Conservation (phyloP, 305 asterid genomes). For the Rubia tinctorum region DNA sequence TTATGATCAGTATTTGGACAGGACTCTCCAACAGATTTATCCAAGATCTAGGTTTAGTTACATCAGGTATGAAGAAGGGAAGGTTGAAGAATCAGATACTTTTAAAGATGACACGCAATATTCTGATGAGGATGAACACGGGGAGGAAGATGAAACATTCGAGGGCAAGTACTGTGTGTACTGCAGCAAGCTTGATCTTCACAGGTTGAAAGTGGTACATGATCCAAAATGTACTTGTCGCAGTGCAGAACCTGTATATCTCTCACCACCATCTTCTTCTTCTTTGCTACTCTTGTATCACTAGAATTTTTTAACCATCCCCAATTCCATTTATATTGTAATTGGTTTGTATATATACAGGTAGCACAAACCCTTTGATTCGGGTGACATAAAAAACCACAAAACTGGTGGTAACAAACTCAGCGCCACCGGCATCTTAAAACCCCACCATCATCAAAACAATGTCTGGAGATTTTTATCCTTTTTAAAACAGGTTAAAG, state of each 20-base stretch:
- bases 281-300: constrained; percentile 39
- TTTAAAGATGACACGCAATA: constrained; percentile 33
- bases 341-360: constrained; percentile 32
- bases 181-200: constrained; percentile 69
- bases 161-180: constrained; percentile 59
- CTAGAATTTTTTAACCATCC: constrained; percentile 24
- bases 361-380: constrained; percentile 1
- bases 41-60: constrained; percentile 54
- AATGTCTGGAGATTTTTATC: not conserved
- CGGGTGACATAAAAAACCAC: not conserved
- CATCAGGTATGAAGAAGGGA: constrained; percentile 45
- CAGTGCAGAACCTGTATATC: constrained; percentile 37
- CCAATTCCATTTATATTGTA: not conserved
- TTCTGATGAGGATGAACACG: constrained; percentile 40
- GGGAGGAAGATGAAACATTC: constrained; percentile 22
- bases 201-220: constrained; percentile 47
- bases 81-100: constrained; percentile 34
- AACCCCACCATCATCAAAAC: not conserved
- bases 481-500: not conserved
- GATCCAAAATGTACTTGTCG: constrained; percentile 63
- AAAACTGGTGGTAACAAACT: not conserved
- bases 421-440: not conserved
- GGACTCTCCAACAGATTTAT: constrained; percentile 35
- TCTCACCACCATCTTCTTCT: constrained; percentile 45
- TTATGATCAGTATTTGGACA: constrained; percentile 34